Percentiles rank a stretch among this genome's conserved stretches.
Conservation (phyloP, 2,329 filamentous ascomycete genomes). For the Emmonsiellopsis sp. region DNA sequence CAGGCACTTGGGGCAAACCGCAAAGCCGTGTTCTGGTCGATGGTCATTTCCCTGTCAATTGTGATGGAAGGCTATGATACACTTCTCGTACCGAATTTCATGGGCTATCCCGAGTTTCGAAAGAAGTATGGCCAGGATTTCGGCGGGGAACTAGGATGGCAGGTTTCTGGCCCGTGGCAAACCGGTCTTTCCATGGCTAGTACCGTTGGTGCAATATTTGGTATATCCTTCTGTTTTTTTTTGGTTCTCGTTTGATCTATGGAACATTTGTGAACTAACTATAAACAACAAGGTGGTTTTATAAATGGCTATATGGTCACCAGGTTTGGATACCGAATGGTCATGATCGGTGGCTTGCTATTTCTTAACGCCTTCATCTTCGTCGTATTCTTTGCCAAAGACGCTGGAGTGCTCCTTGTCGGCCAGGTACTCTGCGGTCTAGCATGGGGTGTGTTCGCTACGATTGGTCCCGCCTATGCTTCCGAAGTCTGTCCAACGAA, state of each 20-base stretch:
- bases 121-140: slow-evolving; percentile 27
- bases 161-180: slow-evolving; percentile 27
- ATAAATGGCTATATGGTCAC: slow-evolving; percentile 44
- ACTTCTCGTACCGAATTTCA: slow-evolving; percentile 72
- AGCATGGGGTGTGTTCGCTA: slow-evolving; percentile 45
- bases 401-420: slow-evolving; percentile 38
- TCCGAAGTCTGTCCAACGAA: slow-evolving; percentile 39
- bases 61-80: slow-evolving; percentile 88
- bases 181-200: slow-evolving; percentile 1
- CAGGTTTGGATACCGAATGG: slow-evolving; percentile 43
- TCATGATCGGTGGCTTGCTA: slow-evolving; percentile 39
- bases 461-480: slow-evolving; percentile 38
- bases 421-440: slow-evolving; percentile 45
- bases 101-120: slow-evolving; percentile 37
- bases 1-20: slow-evolving; percentile 77
- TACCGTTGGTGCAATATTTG: background rate
- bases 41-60: slow-evolving; percentile 80
- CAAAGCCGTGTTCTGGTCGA: slow-evolving; percentile 73
- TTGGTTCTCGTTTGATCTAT: slow-evolving; percentile 7
- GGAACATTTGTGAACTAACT: slow-evolving; percentile 8
- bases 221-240: background rate
- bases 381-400: slow-evolving; percentile 44
- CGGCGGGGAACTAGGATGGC: slow-evolving; percentile 20
- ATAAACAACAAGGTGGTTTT: slow-evolving; percentile 29
- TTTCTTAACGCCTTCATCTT: slow-evolving; percentile 40